Base-by-base conservation (phyloP, 1,284 basidiomycete species). In the Fomitopsis pinicola region DNA sequence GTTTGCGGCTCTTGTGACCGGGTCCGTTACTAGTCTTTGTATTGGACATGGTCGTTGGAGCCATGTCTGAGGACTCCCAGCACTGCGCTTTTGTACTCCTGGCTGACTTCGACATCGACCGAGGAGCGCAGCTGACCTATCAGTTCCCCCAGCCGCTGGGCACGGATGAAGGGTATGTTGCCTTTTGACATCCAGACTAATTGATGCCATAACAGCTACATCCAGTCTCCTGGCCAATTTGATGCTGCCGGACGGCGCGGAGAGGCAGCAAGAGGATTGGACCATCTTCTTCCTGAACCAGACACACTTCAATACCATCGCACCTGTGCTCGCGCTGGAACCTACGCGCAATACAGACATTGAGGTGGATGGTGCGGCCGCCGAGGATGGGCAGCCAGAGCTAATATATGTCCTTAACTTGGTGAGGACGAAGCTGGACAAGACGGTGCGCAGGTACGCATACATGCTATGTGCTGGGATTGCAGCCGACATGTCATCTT, bases 241-340 rank as follows among this genome's bases (percentile, higher is more conserved):
- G 64, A 99, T 99, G 97, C 82, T 99, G 17, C 97, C 97, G 1
- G 97, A 99, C 74, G 97, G 97, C 14, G 95, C 95, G 14, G 97
- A 99, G 75, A 86, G 91, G 56, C 90, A 97, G 64, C 79, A 90
- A 17, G 94, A 97, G 74, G 97, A 99, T 75, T 99, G 96, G 97
- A 99, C 97, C 4, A 88, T 98, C 59, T 98, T 99, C 82, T 98
- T 97, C 74, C 85, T 98, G 56, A 97, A 97, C 71, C 95, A 97
- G 76, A 94, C 92, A 0, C 82, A 87, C 0, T 91, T 89, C 75
- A 94, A 94, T 70, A 90, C 88, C 10, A 92, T 96, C 66, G 86
- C 87, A 4, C 91, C 93, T 6, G 83, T 93, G n/a, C 81, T 94
- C 46, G 86, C 90, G 0, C 75, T 91, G 63, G 89, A 91, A 63